A percentile compares a stretch with the other conserved stretches of the same genome.
phyloP scores from a whole-genome alignment of 495 filamentous ascomycete species.

The Penicillium paxilli region DNA sequence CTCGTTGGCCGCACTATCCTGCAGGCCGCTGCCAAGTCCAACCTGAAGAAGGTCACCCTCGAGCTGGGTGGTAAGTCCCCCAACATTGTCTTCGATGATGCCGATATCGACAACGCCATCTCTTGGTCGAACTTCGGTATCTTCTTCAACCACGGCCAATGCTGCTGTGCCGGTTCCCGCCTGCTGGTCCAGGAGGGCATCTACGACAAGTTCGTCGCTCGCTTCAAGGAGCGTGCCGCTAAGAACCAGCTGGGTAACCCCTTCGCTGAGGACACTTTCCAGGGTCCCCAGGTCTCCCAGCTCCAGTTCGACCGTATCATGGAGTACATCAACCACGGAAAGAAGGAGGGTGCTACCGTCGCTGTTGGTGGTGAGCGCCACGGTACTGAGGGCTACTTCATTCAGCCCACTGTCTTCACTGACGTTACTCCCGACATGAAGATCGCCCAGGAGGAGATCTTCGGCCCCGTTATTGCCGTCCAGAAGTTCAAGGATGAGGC shows the following conservation, averaged over 20 bases:
- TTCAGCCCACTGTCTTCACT: constrained; percentile 95
- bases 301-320: constrained; percentile 97
- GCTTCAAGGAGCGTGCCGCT: constrained; percentile 83
- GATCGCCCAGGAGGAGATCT: constrained; percentile 99
- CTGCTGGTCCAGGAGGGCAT: constrained; percentile 95
- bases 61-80: constrained; percentile 98
- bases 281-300: constrained; percentile 94
- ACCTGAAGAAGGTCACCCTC: constrained; percentile 99
- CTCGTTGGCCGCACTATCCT: constrained; percentile 87
- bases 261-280: constrained; percentile 86
- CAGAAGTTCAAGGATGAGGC: constrained; percentile 91
- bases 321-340: constrained; percentile 92
- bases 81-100: constrained; percentile 96
- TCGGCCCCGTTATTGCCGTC: constrained; percentile 90
- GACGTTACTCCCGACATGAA: constrained; percentile 90
- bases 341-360: constrained; percentile 82
- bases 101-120: constrained; percentile 93
- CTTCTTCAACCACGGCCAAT: constrained; percentile 98
- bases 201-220: constrained; percentile 89
- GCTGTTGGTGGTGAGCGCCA: constrained; percentile 85
- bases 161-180: constrained; percentile 95
- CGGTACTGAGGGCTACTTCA: constrained; percentile 93
- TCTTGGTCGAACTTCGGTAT: constrained; percentile 99
- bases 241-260: constrained; percentile 91
- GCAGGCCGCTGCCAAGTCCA: constrained; percentile 92